A percentile compares a stretch with the other conserved stretches of the same genome.
Conservation (phyloP, 2,329 filamentous ascomycete genomes). For the Epichloe glyceriae region DNA sequence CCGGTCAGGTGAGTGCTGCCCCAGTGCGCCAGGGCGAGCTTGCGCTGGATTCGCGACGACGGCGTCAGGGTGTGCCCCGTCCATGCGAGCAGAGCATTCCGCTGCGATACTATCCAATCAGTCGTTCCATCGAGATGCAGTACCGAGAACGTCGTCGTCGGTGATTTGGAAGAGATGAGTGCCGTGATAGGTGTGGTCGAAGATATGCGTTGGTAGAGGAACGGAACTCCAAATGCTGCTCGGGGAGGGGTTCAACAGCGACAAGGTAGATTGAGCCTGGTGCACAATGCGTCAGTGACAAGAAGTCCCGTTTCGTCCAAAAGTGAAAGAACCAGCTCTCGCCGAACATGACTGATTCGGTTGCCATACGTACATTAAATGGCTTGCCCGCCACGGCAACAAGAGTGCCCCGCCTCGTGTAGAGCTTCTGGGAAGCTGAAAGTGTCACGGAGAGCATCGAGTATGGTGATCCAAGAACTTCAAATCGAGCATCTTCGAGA, state of each 20-base stretch:
- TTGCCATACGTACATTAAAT: conserved; percentile 70
- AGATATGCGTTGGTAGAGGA: conserved; percentile 84
- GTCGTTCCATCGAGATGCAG: conserved; percentile 84
- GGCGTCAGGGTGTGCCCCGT: conserved; percentile 76
- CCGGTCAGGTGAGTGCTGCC: conserved; percentile 82
- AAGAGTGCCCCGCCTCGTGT: conserved; percentile 81
- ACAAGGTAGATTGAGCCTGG: conserved; percentile 78
- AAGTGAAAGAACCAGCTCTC: neutral
- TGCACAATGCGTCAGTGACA: neutral
- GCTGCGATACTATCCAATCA: conserved; percentile 88
- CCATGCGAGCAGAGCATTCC: conserved; percentile 87
- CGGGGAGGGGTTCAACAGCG: conserved; percentile 70
- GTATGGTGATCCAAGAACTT: conserved; percentile 82
- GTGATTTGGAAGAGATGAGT: conserved; percentile 75
- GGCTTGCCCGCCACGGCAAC: conserved; percentile 82
- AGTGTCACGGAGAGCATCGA: conserved; percentile 88
- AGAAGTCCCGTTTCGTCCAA: neutral
- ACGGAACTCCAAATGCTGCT: conserved; percentile 73
- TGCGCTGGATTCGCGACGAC: conserved; percentile 60
- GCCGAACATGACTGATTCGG: neutral
- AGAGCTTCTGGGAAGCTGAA: conserved; percentile 85
- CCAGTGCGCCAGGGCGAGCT: conserved; percentile 75
- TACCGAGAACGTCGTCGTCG: conserved; percentile 74
- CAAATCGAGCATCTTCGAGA: conserved; percentile 76
- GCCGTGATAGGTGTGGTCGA: conserved; percentile 81